Conservation (phyloP, 768 basidiomycete genomes). For the Podaxis mareebaensis region DNA sequence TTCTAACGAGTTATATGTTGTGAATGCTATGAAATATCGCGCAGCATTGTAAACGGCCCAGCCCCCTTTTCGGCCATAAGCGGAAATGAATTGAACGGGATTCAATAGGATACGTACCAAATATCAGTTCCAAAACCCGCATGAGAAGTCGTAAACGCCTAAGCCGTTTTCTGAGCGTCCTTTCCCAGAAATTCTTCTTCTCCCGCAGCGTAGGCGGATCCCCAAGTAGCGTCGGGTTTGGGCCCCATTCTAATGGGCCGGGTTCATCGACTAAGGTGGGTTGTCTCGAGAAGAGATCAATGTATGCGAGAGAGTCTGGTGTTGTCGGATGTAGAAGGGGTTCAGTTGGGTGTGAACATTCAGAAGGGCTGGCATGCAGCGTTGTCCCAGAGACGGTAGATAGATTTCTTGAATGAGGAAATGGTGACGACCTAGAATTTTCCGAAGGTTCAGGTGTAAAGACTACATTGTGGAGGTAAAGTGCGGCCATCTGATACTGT, state of each 20-base stretch:
- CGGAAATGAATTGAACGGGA: constrained; percentile 8
- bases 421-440: constrained; percentile 18
- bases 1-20: constrained; percentile 35
- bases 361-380: constrained; percentile 36
- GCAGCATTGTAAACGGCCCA: constrained; percentile 66
- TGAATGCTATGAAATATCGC: constrained; percentile 67
- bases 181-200: constrained; percentile 29
- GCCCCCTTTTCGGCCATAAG: constrained; percentile 34
- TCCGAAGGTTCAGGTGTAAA: constrained; percentile 38
- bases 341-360: constrained; percentile 43
- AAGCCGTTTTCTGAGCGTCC: constrained; percentile 26
- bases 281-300: constrained; percentile 34
- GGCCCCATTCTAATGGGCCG: constrained; percentile 26
- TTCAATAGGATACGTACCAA: constrained; percentile 33
- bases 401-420: constrained; percentile 45
- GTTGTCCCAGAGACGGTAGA: constrained; percentile 40
- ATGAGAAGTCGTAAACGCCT: constrained; percentile 30
- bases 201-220: constrained; percentile 28
- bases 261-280: constrained; percentile 27
- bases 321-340: constrained; percentile 38
- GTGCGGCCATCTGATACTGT: constrained; percentile 48
- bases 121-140: constrained; percentile 32
- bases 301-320: constrained; percentile 31
- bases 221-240: constrained; percentile 29
- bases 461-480: constrained; percentile 58